Conservation (phyloP, 257 asterid species). For the Nicotiana tomentosiformis region DNA sequence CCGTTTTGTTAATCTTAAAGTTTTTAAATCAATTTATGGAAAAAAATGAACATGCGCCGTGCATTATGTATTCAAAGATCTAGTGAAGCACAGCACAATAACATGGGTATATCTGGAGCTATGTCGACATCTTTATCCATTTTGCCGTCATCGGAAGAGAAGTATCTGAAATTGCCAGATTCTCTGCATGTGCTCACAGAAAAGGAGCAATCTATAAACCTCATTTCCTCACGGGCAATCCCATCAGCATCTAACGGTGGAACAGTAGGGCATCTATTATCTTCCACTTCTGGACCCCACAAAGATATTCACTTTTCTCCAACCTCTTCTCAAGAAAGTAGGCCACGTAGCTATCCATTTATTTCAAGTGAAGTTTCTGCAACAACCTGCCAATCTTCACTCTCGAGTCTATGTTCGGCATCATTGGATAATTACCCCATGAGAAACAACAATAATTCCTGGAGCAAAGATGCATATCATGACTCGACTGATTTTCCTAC, state of each 20-base stretch:
- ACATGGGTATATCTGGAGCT: constrained; percentile 44
- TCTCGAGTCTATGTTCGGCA: constrained; percentile 22
- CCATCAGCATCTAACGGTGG: constrained; percentile 27
- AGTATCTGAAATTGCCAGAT: constrained; percentile 45
- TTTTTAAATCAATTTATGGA: constrained; percentile 28
- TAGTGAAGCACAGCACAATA: constrained; percentile 27
- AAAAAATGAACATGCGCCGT: constrained; percentile 38
- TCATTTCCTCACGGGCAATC: constrained; percentile 26
- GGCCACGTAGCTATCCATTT: constrained; percentile 23
- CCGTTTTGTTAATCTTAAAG: background rate
- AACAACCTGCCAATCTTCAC: constrained; percentile 21
- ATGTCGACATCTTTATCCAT: constrained; percentile 32
- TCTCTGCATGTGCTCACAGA: constrained; percentile 41
- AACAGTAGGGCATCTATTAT: constrained; percentile 37
- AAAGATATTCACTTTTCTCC: constrained; percentile 26
- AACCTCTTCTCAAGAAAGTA: constrained; percentile 27
- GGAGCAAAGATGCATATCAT: constrained; percentile 34
- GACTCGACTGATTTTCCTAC: constrained; percentile 34
- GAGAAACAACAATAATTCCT: constrained; percentile 26
- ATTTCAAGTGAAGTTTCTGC: constrained; percentile 30
- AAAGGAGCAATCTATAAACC: constrained; percentile 29
- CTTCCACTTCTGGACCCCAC: constrained; percentile 34
- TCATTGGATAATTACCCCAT: constrained; percentile 22
- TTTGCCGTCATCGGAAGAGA: constrained; percentile 38
- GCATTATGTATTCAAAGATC: constrained; percentile 49